Conservation (phyloP, 148 eudicot genomes). For the Persicaria maculosa region DNA sequence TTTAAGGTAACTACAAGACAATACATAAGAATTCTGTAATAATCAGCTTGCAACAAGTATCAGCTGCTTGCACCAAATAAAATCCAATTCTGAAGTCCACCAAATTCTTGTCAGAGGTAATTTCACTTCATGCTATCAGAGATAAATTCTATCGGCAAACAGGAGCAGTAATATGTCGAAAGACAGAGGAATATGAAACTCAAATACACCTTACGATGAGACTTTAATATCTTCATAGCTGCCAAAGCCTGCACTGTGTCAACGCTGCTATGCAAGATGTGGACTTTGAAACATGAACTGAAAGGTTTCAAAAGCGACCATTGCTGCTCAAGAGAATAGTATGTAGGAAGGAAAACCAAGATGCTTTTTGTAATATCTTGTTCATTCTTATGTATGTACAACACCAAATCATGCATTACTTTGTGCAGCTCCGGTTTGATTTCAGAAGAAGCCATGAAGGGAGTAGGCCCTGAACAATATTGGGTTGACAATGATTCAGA, state of each 20-base stretch:
- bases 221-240: slow-evolving; percentile 79
- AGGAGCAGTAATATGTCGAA: slow-evolving; percentile 12
- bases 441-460: slow-evolving; percentile 46
- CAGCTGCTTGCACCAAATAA: neutral
- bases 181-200: slow-evolving; percentile 7
- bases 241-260: slow-evolving; percentile 80
- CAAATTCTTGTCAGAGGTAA: neutral
- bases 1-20: neutral
- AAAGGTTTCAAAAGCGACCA: slow-evolving; percentile 68
- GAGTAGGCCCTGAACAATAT: slow-evolving; percentile 70
- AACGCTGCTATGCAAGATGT: slow-evolving; percentile 83
- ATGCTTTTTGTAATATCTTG: slow-evolving; percentile 85
- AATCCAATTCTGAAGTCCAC: neutral
- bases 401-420: slow-evolving; percentile 66
- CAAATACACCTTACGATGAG: slow-evolving; percentile 72
- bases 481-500: slow-evolving; percentile 29
- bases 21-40: neutral
- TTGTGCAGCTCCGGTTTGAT: slow-evolving; percentile 54
- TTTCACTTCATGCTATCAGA: neutral
- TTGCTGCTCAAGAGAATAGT: slow-evolving; percentile 72
- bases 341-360: slow-evolving; percentile 89
- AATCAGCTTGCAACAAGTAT: neutral
- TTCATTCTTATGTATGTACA: slow-evolving; percentile 72
- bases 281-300: slow-evolving; percentile 54
- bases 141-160: neutral